Evolutionary conservation across 2,329 filamentous ascomycete species (phyloP).

Genomic region (Talaromyces sp.): DNA sequence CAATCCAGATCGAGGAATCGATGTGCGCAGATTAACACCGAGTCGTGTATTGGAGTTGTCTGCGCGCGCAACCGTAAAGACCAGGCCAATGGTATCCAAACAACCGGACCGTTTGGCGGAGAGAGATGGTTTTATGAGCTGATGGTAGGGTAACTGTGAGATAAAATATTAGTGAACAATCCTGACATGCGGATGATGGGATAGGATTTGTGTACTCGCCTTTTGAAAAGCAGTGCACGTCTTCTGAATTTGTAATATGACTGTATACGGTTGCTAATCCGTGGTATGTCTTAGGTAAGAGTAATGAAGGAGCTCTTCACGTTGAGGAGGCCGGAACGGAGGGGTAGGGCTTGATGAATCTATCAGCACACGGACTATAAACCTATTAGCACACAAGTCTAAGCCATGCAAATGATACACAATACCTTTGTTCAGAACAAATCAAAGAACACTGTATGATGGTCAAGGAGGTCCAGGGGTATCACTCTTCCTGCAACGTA

Average conservation of each 20-base stretch:
- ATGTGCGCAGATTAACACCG: slow-evolving; percentile 8
- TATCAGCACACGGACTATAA: slow-evolving; percentile 1
- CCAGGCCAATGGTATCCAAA: background rate
- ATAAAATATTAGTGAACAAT: background rate
- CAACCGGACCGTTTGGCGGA: background rate
- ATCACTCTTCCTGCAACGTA: slow-evolving; percentile 9
- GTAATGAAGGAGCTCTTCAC: background rate
- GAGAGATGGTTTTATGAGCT: background rate
- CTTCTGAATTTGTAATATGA: background rate
- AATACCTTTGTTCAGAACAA: slow-evolving; percentile 6
- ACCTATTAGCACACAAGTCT: background rate
- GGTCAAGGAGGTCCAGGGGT: background rate
- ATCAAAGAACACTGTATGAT: background rate
- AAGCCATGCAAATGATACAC: background rate
- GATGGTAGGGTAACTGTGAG: background rate
- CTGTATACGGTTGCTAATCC: background rate
- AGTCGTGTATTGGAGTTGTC: slow-evolving; percentile 8
- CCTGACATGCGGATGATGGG: background rate
- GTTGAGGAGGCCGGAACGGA: background rate
- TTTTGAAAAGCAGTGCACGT: background rate
- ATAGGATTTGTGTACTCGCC: background rate
- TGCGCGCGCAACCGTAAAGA: background rate
- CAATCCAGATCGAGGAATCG: background rate
- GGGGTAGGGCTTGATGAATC: background rate
- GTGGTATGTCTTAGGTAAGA: background rate